Conservation (phyloP, 306 rosid species). For the Bauhinia variegata region DNA sequence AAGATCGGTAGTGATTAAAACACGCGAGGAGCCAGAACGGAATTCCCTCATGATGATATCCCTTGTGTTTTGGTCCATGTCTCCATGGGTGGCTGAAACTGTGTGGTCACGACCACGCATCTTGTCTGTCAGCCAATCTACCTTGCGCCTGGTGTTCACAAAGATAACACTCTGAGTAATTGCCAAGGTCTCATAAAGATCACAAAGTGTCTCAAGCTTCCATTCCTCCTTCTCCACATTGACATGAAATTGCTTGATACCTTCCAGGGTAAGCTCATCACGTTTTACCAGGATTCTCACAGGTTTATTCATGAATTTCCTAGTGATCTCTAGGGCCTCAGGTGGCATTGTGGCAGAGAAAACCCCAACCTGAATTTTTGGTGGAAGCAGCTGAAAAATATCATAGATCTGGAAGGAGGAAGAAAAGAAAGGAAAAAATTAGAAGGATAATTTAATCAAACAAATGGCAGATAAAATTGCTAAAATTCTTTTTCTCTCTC, state of each 20-base stretch:
- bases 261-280: constrained; percentile 71
- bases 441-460: constrained; percentile 4
- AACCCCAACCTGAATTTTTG: constrained; percentile 76
- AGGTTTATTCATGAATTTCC: constrained; percentile 75
- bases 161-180: constrained; percentile 71
- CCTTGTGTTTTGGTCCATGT: constrained; percentile 81
- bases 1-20: constrained; percentile 70
- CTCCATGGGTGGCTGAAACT: constrained; percentile 76
- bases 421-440: constrained; percentile 1
- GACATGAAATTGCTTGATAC: constrained; percentile 68
- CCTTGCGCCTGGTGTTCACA: constrained; percentile 74
- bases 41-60: constrained; percentile 81
- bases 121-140: constrained; percentile 72
- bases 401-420: constrained; percentile 61
- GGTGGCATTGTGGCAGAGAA: constrained; percentile 82
- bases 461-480: constrained; percentile 7
- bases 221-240: constrained; percentile 69
- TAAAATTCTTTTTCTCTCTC: not conserved
- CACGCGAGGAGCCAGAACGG: constrained; percentile 78
- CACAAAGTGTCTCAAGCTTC: constrained; percentile 73
- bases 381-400: constrained; percentile 78
- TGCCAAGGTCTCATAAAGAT: constrained; percentile 68
- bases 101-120: constrained; percentile 71
- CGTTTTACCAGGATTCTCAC: constrained; percentile 69
- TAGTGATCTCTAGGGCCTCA: constrained; percentile 76